phyloP scores from a whole-genome alignment of 1,139 yeast genomes.

The Candida sanyaensis region DNA sequence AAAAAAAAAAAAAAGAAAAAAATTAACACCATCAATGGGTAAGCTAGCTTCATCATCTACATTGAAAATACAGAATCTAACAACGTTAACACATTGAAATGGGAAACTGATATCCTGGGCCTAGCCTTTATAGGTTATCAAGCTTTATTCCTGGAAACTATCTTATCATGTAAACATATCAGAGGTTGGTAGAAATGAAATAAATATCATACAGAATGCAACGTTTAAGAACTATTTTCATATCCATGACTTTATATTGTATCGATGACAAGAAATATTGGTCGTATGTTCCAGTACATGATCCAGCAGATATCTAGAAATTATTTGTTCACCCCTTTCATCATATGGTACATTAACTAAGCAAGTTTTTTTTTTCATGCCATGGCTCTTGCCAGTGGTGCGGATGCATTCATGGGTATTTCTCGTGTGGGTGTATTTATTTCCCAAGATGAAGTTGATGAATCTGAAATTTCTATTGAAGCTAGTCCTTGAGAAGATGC shows the following conservation, averaged over 20 bases:
- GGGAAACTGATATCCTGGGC: too few relatives aligned
- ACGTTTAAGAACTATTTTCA: conserved; percentile 55
- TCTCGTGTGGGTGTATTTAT: conserved; percentile 59
- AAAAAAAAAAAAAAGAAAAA: too few relatives aligned
- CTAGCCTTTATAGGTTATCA: conserved; percentile 37
- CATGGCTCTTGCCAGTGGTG: conserved; percentile 63
- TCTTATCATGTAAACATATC: conserved; percentile 53
- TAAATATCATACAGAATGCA: conserved; percentile 52
- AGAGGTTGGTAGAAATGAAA: conserved; percentile 49
- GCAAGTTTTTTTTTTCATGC: conserved; percentile 66
- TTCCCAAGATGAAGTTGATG: conserved; percentile 26
- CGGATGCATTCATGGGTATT: conserved; percentile 68
- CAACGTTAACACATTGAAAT: too few relatives aligned
- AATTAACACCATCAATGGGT: too few relatives aligned
- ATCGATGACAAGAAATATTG: conserved; percentile 73
- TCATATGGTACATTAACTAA: conserved; percentile 63
- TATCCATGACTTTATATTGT: conserved; percentile 66
- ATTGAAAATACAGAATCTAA: too few relatives aligned
- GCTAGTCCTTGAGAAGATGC: conserved; percentile 26
- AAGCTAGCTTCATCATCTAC: too few relatives aligned
- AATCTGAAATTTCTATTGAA: conserved; percentile 16
- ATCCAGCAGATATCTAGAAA: conserved; percentile 58
- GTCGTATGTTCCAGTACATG: conserved; percentile 54
- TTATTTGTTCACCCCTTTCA: conserved; percentile 78
- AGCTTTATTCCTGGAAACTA: conserved; percentile 67